Percentiles rank a stretch among this genome's conserved stretches.
Evolutionary conservation across 257 asterid genomes (phyloP).

Genomic region (Oldenlandia corymbosa): DNA sequence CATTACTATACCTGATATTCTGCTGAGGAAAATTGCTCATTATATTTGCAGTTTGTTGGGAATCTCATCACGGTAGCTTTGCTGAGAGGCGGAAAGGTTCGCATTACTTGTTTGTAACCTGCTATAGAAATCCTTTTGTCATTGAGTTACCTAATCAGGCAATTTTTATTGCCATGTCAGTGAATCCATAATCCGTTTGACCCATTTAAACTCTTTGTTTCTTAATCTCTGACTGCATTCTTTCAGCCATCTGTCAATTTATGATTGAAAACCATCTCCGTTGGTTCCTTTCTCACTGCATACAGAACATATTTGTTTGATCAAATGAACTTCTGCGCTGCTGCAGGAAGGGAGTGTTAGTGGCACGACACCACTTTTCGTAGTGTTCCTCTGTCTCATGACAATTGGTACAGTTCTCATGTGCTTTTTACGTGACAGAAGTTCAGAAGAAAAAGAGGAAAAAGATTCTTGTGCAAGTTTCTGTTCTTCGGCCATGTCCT

Average conservation of each 20-base stretch:
- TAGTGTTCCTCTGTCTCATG: constrained; percentile 71
- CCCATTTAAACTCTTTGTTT: no score
- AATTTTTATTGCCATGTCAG: not conserved
- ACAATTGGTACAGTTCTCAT: constrained; percentile 71
- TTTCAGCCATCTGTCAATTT: no score
- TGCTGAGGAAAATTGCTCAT: not conserved
- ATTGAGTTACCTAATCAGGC: not conserved
- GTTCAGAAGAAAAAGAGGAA: constrained; percentile 49
- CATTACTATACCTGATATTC: not conserved
- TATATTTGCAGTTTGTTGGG: constrained; percentile 71
- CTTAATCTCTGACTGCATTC: no score
- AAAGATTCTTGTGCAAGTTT: constrained; percentile 36
- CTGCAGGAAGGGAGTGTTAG: constrained; percentile 78
- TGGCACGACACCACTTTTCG: constrained; percentile 69
- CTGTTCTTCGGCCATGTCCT: constrained; percentile 53
- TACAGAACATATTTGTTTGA: not conserved
- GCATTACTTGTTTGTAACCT: constrained; percentile 16
- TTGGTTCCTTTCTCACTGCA: not conserved
- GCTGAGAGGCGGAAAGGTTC: constrained; percentile 68
- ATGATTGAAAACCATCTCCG: no score
- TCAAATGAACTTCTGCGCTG: not conserved
- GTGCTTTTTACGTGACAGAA: constrained; percentile 78
- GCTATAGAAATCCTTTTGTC: not conserved
- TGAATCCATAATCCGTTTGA: no score
- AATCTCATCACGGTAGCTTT: constrained; percentile 78